Evolutionary conservation across 2,329 filamentous ascomycete genomes (phyloP), one percentile per base, ranked within the genome.

Genomic region (Cyphellophora attinorum): DNA sequence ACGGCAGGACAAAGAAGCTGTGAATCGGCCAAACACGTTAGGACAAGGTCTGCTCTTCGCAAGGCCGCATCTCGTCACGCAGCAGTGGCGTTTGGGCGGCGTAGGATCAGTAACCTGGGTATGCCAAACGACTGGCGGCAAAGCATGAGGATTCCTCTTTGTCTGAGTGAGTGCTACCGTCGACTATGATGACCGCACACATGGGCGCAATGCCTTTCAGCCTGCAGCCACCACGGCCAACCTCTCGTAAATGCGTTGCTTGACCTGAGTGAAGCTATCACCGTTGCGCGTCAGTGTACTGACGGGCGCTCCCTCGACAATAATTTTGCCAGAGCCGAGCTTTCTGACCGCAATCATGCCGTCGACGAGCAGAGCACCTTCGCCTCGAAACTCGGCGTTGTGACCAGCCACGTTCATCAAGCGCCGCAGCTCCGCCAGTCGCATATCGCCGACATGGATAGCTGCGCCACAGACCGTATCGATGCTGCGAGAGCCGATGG

Each of bases 401-500:
- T 95, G 86, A 1, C 88, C 86, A 3, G 79, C 73, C 11, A 72
- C 68, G 50, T 85, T 80, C 76, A 98, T 84, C 13, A 88, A 73
- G 40, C 84, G 79, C 33, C 91, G 73, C 39, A 98, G 65, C 56
- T 96, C 88, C 1, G 89, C 85, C 12, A 98, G 72, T 14, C 89
- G 75, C 27, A 96, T 64, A 56, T 98, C 91, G 42, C 91, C 91
- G 3, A 98, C 91, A 56, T 96, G 91, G 29, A 98, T 76, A 8
- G 91, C 45, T 89, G 85, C 0, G 85, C 80, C 19, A 81, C 77
- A 3, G 83, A 79, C 41, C 84, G 72, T 5, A 81, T 80, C 0
- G 82, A 79, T 1, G 84, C 79, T 3, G 78, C 74, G 59, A 88
- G 62, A 41, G 64, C 74, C 5, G 65, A 55, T 3, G 74, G 71